Evolutionary conservation across 306 rosid species (phyloP).

Genomic region (Glycine soja): DNA sequence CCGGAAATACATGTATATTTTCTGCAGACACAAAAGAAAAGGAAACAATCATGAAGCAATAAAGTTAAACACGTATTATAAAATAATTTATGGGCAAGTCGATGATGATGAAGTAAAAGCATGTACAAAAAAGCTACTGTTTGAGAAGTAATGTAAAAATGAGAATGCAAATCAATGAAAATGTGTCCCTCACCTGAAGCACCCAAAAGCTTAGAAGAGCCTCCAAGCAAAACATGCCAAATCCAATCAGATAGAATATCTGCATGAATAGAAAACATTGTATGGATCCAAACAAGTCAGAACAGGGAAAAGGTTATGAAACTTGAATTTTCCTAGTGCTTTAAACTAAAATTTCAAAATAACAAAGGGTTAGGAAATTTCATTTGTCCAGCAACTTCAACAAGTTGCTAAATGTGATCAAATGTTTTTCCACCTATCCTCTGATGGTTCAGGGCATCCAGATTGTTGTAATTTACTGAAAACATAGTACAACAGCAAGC

Average conservation of each 20-base stretch:
- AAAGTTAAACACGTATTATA: conserved; percentile 14
- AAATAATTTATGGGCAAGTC: neutral
- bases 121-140: neutral
- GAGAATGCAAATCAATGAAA: conserved; percentile 30
- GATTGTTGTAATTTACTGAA: conserved; percentile 32
- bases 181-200: conserved; percentile 74
- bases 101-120: conserved; percentile 1
- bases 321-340: neutral
- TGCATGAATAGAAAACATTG: conserved; percentile 49
- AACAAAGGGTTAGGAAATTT: neutral
- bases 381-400: neutral
- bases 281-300: conserved; percentile 33
- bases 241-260: conserved; percentile 93
- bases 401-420: conserved; percentile 26
- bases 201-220: conserved; percentile 96
- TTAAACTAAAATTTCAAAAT: conserved; percentile 25
- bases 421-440: conserved; percentile 20
- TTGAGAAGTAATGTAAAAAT: conserved; percentile 34
- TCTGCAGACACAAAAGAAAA: conserved; percentile 65
- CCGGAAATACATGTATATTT: conserved; percentile 89
- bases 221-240: conserved; percentile 95
- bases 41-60: conserved; percentile 27
- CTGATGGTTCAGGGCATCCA: neutral
- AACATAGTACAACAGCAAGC: conserved; percentile 5
- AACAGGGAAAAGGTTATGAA: conserved; percentile 16